Evolutionary conservation across 2,329 filamentous ascomycete species (phyloP).

Genomic region (Hansfordia pulvinata): DNA sequence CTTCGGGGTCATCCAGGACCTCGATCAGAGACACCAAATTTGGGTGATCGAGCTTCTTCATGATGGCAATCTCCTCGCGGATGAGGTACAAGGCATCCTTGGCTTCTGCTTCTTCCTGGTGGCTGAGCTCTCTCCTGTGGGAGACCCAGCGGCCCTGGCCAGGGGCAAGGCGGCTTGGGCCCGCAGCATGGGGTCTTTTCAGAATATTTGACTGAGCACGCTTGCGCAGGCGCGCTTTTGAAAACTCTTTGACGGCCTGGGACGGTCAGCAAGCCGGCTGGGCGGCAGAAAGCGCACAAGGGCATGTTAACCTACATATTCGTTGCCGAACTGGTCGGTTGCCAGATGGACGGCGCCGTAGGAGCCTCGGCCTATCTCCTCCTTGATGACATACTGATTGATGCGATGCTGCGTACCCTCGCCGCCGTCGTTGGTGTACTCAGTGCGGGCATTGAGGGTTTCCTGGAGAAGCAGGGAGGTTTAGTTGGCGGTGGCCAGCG

Average conservation of each 20-base stretch:
- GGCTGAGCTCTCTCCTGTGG: conserved; percentile 17
- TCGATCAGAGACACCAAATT: conserved; percentile 92
- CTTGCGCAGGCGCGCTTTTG: conserved; percentile 79
- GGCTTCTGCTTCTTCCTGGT: conserved; percentile 44
- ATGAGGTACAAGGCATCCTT: conserved; percentile 70
- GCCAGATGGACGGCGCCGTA: conserved; percentile 90
- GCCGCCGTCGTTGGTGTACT: conserved; percentile 73
- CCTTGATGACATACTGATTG: conserved; percentile 88
- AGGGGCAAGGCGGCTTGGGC: conserved; percentile 26
- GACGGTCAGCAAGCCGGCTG: conserved; percentile 9
- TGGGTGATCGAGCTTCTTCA: conserved; percentile 94
- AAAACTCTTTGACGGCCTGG: conserved; percentile 97
- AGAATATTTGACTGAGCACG: conserved; percentile 83
- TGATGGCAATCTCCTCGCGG: conserved; percentile 92
- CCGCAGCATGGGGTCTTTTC: conserved; percentile 23
- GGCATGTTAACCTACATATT: conserved; percentile 58
- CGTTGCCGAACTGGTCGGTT: conserved; percentile 75
- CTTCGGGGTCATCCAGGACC: conserved; percentile 86
- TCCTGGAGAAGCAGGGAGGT: conserved; percentile 39
- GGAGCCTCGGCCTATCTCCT: conserved; percentile 93
- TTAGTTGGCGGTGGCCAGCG: neutral
- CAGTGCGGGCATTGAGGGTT: conserved; percentile 79
- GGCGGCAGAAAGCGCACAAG: conserved; percentile 1
- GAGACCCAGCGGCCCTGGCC: conserved; percentile 12
- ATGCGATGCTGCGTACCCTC: conserved; percentile 80